Evolutionary conservation across 768 basidiomycete genomes (phyloP).

Genomic region (Auricularia sp.): DNA sequence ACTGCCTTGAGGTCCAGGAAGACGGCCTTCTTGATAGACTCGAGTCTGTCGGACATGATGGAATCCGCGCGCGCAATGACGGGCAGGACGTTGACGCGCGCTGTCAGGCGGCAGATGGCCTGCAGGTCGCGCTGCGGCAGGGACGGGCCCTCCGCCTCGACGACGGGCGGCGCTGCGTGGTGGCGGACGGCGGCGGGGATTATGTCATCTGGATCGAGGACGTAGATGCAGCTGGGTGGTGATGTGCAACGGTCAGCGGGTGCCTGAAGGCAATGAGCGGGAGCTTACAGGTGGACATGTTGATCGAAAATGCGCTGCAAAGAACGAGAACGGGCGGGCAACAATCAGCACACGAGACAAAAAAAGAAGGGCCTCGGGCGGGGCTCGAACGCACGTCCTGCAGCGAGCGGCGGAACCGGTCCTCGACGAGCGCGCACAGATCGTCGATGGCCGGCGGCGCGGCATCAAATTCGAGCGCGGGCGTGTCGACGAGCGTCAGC

Average conservation of each 20-base stretch:
- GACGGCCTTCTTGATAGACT: slow-evolving; percentile 69
- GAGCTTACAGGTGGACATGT: slow-evolving; percentile 68
- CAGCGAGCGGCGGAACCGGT: slow-evolving; percentile 60
- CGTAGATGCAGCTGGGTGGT: slow-evolving; percentile 63
- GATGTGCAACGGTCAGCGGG: slow-evolving; percentile 7
- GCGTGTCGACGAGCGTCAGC: slow-evolving; percentile 53
- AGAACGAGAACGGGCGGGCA: slow-evolving; percentile 9
- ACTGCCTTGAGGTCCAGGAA: slow-evolving; percentile 73
- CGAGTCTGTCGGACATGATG: slow-evolving; percentile 72
- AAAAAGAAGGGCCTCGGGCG: not conserved
- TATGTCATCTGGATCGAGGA: slow-evolving; percentile 76
- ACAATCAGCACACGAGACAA: not conserved
- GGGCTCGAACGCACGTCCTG: slow-evolving; percentile 55
- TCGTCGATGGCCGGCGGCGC: slow-evolving; percentile 49
- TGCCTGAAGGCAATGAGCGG: not conserved
- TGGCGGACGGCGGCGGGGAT: slow-evolving; percentile 57
- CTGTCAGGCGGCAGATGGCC: slow-evolving; percentile 69
- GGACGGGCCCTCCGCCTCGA: too few relatives aligned
- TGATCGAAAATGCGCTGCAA: slow-evolving; percentile 62
- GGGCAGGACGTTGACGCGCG: slow-evolving; percentile 79
- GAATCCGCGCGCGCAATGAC: slow-evolving; percentile 76
- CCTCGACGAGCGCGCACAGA: slow-evolving; percentile 62
- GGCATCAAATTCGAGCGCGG: slow-evolving; percentile 66
- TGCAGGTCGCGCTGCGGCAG: slow-evolving; percentile 65
- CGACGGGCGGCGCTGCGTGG: slow-evolving; percentile 53